Evolutionary conservation across 2,329 filamentous ascomycete species (phyloP).

Genomic region (Fusarium coffeatum): DNA sequence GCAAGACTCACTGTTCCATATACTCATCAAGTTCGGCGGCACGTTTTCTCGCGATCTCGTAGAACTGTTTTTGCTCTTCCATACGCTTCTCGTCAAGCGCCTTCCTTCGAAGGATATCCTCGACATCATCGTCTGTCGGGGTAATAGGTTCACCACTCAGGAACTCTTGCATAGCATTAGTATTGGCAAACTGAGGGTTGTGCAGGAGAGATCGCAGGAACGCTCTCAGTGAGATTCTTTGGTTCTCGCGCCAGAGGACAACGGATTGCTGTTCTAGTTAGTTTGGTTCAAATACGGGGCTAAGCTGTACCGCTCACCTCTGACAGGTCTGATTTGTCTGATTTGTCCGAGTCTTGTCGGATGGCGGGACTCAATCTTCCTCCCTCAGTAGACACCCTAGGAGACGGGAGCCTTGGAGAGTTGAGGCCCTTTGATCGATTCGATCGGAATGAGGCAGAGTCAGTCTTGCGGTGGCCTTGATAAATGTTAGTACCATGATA

Average conservation of each 20-base stretch:
- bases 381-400: conserved; percentile 50
- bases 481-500: conserved; percentile 13
- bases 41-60: conserved; percentile 91
- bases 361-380: conserved; percentile 46
- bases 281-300: background rate
- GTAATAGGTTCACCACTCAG: conserved; percentile 78
- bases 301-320: conserved; percentile 38
- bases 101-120: conserved; percentile 84
- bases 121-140: conserved; percentile 82
- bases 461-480: conserved; percentile 43
- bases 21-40: conserved; percentile 95
- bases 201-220: conserved; percentile 89
- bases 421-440: conserved; percentile 46
- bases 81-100: conserved; percentile 87
- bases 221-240: conserved; percentile 89
- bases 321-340: conserved; percentile 41
- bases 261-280: conserved; percentile 59
- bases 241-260: conserved; percentile 83
- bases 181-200: conserved; percentile 84
- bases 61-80: conserved; percentile 93
- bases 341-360: conserved; percentile 39
- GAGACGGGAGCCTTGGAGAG: conserved; percentile 47
- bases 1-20: conserved; percentile 82
- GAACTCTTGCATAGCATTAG: conserved; percentile 87
- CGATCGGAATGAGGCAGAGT: conserved; percentile 50